phyloP scores from a whole-genome alignment of 1,284 basidiomycete genomes.

The Bondarzewia mesenterica region DNA sequence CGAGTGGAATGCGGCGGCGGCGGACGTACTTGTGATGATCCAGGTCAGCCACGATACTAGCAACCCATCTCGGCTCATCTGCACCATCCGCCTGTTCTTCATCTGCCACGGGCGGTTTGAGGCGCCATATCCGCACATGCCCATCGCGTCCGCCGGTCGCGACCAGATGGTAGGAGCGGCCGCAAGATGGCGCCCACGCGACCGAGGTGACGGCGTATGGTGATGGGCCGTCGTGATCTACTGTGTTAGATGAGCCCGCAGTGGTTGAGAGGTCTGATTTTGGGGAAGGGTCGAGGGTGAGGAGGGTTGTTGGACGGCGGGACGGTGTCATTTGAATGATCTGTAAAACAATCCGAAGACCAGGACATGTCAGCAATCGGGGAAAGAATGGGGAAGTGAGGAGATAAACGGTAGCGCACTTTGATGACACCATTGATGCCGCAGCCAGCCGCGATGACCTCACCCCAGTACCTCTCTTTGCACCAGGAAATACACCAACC shows the following conservation, averaged over 20 bases:
- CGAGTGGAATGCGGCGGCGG: too few species aligned
- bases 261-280: constrained; percentile 25
- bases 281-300: constrained; percentile 25
- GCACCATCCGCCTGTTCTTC: constrained; percentile 32
- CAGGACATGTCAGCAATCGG: too few species aligned
- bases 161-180: constrained; percentile 85
- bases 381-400: constrained; percentile 1
- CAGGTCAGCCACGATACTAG: constrained; percentile 75
- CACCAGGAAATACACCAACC: constrained; percentile 94
- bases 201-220: constrained; percentile 68
- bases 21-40: constrained; percentile 67
- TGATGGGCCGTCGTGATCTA: constrained; percentile 27
- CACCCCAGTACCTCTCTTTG: constrained; percentile 90
- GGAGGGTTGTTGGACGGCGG: constrained; percentile 28
- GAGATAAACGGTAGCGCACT: constrained; percentile 31
- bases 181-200: constrained; percentile 88
- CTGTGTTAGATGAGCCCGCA: constrained; percentile 19
- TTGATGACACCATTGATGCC: constrained; percentile 71
- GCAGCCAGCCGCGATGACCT: constrained; percentile 69
- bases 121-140: constrained; percentile 80
- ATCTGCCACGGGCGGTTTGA: constrained; percentile 41
- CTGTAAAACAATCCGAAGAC: too few species aligned
- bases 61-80: constrained; percentile 59
- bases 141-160: constrained; percentile 86
- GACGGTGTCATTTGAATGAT: constrained; percentile 55